These are phyloP conservation scores for Funneliformis geosporum DNA, from an alignment of 192 early-diverging fungal genomes.

Conservation along the genomic window DNA sequence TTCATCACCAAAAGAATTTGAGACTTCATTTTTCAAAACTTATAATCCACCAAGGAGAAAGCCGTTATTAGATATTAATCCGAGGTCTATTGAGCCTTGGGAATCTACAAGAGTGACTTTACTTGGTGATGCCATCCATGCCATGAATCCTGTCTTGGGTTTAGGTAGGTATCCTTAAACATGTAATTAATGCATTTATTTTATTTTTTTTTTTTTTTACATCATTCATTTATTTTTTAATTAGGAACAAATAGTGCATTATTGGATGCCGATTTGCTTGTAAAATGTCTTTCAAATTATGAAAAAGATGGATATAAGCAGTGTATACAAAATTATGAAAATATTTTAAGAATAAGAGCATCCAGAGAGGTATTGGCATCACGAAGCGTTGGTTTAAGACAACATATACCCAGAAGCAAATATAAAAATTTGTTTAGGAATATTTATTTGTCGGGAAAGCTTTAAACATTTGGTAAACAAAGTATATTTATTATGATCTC, in stretches of 20 bases:
- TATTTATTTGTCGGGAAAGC: background rate
- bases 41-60: background rate
- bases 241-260: constrained; percentile 9
- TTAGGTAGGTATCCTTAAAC: background rate
- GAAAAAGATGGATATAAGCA: background rate
- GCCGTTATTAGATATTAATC: background rate
- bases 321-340: constrained; percentile 7
- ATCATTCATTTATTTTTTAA: background rate
- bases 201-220: background rate
- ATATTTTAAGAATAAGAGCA: background rate
- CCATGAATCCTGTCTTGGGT: constrained; percentile 3
- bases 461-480: background rate
- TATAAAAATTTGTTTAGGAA: background rate
- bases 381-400: background rate
- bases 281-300: background rate
- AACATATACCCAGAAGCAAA: background rate
- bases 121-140: constrained; percentile 10
- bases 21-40: background rate
- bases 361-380: background rate
- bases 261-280: background rate
- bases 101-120: background rate
- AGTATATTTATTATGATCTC: too few species aligned
- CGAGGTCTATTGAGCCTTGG: background rate
- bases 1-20: background rate
- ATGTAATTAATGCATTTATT: background rate